Conservation (phyloP, 257 asterid genomes). For the Solanum bukasovii region DNA sequence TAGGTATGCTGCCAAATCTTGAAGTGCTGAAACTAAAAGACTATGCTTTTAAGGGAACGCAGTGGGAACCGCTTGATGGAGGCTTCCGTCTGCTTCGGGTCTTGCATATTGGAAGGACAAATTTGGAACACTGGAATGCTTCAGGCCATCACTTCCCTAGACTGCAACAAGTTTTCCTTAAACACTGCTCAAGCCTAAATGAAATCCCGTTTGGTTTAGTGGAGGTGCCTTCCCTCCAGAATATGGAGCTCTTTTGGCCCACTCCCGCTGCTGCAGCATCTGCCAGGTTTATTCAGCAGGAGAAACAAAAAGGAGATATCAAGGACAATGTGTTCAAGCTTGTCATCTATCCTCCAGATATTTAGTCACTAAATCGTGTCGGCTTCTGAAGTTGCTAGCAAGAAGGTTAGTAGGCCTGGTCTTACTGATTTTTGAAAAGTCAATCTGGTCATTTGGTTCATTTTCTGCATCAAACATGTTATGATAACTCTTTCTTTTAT, state of each 20-base stretch:
- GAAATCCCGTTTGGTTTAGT: constrained; percentile 26
- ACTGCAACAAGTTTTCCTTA: constrained; percentile 15
- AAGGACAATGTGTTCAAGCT: constrained; percentile 9
- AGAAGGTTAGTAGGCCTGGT: not conserved
- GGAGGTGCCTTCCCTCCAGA: constrained; percentile 20
- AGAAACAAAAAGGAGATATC: not conserved
- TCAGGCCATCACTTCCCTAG: constrained; percentile 31
- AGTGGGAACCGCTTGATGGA: constrained; percentile 30
- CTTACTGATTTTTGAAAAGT: not conserved
- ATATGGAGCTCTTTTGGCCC: constrained; percentile 25
- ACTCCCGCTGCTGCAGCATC: constrained; percentile 10
- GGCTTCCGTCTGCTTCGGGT: constrained; percentile 28
- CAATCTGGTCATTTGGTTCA: not conserved
- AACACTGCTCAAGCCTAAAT: constrained; percentile 11
- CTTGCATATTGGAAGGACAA: constrained; percentile 26
- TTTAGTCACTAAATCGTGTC: not conserved
- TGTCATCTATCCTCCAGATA: constrained; percentile 19
- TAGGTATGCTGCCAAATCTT: constrained; percentile 25
- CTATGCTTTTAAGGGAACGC: constrained; percentile 26
- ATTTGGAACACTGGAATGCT: constrained; percentile 34
- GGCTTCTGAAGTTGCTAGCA: not conserved
- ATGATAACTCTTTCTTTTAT: not conserved
- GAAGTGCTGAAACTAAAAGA: constrained; percentile 36
- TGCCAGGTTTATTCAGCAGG: constrained; percentile 11
- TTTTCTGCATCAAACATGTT: not conserved